Evolutionary conservation across 179 eudicot genomes (phyloP), one percentile per base, ranked within the genome.

Genomic region (Spinacia oleracea): DNA sequence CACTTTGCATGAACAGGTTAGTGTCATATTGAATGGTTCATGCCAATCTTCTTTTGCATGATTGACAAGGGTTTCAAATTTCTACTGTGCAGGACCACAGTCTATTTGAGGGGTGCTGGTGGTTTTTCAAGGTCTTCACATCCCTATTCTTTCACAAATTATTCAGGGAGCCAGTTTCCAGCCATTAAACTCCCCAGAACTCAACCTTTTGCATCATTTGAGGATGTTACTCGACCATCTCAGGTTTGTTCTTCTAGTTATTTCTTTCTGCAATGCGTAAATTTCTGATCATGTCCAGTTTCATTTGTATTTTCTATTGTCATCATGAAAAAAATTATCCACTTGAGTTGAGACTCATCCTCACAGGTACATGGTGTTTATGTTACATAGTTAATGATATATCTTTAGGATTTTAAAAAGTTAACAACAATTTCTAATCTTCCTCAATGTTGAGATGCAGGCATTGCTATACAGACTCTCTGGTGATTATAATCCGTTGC

Each of bases 401-500:
- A 1, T 67, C 20, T 65, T 6, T 56, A 46, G 12, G 25, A 68
- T 74, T 62, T 38, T 35, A 35, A 60, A 63, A 42, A 29, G 14
- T 71, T 45, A 23, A 43, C 59, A 23, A 62, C 43, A 77, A 35
- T 53, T 27, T 50, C 8, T 43, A 46, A 9, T 60, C 70, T 72
- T 31, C 75, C 25, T 60, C 72, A 58, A 70, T 76, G 43, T 34
- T 74, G 75, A 83, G 77, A 63, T 86, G 87, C 91, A 96, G 99
- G 99, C 98, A 59, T 76, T 93, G 85, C 86, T 96, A 45, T 91
- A 96, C 85, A 90, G 99, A 88, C 92, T 94, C 23, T 93, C 99
- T 75, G 99, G 99, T 77, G 99, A 96, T 83, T 94, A 94, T 83
- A 92, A 96, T 76, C 98, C 98, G 10, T 78, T 96, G 86, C 99